Percentiles rank a stretch among this genome's conserved stretches.
These are phyloP conservation scores for Salinomyces thailandicus DNA, from an alignment of 2,329 filamentous ascomycete genomes.

Conservation along the genomic window DNA sequence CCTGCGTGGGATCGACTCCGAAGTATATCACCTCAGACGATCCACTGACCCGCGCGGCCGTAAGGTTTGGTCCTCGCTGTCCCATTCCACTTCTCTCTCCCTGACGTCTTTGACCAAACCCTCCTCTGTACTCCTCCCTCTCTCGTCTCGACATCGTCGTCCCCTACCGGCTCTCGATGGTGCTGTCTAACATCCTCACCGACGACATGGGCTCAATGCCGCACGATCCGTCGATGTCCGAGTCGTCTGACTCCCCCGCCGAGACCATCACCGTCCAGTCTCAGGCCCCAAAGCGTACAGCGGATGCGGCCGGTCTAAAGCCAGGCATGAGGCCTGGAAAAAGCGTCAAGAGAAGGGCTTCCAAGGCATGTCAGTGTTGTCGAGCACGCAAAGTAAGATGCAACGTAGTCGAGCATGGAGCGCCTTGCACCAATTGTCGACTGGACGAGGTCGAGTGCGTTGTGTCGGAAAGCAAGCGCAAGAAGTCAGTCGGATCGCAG, in stretches of 20 bases:
- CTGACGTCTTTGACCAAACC: background rate
- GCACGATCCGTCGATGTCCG: constrained; percentile 14
- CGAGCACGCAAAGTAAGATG: constrained; percentile 83
- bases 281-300: constrained; percentile 42
- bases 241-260: constrained; percentile 22
- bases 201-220: constrained; percentile 1
- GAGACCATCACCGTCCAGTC: constrained; percentile 16
- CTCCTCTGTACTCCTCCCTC: no score
- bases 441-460: constrained; percentile 68
- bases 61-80: background rate
- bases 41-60: background rate
- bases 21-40: no score
- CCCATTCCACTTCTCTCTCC: background rate
- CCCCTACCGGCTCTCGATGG: background rate
- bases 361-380: constrained; percentile 82
- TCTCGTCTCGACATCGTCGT: no score
- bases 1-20: background rate
- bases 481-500: constrained; percentile 49
- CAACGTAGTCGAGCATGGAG: constrained; percentile 78
- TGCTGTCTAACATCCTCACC: background rate
- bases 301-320: constrained; percentile 45
- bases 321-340: constrained; percentile 38
- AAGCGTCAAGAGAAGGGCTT: constrained; percentile 72
- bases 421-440: constrained; percentile 78
- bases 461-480: constrained; percentile 62